A percentile compares a stretch with the other conserved stretches of the same genome.
Conservation (phyloP, 1,284 basidiomycete genomes). For the Cerioporus squamosus region DNA sequence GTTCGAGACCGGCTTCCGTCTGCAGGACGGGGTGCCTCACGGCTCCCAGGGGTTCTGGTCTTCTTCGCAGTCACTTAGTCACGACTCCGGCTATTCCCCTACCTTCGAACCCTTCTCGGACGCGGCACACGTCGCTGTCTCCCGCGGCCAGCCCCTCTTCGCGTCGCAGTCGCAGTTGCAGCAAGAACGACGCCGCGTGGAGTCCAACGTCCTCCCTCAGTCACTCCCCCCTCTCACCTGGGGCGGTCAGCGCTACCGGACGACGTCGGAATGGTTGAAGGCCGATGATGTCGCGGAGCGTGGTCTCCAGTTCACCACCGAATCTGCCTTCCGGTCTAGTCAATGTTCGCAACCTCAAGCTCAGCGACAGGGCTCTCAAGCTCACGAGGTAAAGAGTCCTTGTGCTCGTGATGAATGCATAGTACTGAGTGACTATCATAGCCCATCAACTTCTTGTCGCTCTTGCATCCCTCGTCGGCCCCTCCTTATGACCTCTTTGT, state of each 20-base stretch:
- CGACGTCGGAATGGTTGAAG: slow-evolving; percentile 39
- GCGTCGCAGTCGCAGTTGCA: slow-evolving; percentile 28
- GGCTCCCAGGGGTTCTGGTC: slow-evolving; percentile 26
- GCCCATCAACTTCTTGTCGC: slow-evolving; percentile 85
- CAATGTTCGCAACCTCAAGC: slow-evolving; percentile 23
- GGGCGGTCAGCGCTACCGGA: slow-evolving; percentile 30
- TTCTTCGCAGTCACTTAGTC: slow-evolving; percentile 32
- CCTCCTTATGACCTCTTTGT: slow-evolving; percentile 83
- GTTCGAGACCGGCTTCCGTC: slow-evolving; percentile 36
- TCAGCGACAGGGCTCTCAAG: slow-evolving; percentile 29
- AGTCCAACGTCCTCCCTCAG: slow-evolving; percentile 22
- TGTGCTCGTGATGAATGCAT: not conserved
- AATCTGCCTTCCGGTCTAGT: slow-evolving; percentile 22
- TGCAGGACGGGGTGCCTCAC: slow-evolving; percentile 20
- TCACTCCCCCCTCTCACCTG: slow-evolving; percentile 28
- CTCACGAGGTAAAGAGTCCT: slow-evolving; percentile 41
- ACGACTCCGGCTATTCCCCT: slow-evolving; percentile 42
- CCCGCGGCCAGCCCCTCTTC: slow-evolving; percentile 41
- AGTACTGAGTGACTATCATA: slow-evolving; percentile 32
- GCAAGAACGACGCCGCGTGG: slow-evolving; percentile 26
- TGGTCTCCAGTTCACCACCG: slow-evolving; percentile 20
- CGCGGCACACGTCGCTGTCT: slow-evolving; percentile 36
- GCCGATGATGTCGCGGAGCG: slow-evolving; percentile 33
- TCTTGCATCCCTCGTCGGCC: slow-evolving; percentile 80
- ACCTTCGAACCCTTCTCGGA: slow-evolving; percentile 60